Percentiles rank a stretch among this genome's conserved stretches.
phyloP scores from a whole-genome alignment of 2,329 filamentous ascomycete genomes.

The Delphinella strobiligena region DNA sequence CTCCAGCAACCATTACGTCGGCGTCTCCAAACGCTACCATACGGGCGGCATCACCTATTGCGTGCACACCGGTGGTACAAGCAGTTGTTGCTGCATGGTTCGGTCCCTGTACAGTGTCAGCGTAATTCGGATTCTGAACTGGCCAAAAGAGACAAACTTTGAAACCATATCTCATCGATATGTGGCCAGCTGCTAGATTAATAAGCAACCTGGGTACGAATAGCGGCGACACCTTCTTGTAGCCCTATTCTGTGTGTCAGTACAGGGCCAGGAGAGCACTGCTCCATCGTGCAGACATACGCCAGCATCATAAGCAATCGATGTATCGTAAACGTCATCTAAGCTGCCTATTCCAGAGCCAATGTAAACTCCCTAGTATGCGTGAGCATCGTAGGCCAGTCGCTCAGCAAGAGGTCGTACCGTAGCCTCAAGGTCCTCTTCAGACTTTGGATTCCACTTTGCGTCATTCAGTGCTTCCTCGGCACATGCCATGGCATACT shows the following conservation, averaged over 20 bases:
- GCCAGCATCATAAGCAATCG: constrained; percentile 59
- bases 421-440: constrained; percentile 59
- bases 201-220: constrained; percentile 90
- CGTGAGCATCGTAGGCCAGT: not conserved
- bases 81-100: constrained; percentile 90
- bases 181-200: constrained; percentile 87
- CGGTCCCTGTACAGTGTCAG: constrained; percentile 49
- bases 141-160: constrained; percentile 35
- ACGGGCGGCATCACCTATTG: constrained; percentile 84
- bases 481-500: constrained; percentile 79
- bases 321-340: constrained; percentile 78
- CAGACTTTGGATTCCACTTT: constrained; percentile 53
- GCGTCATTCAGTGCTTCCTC: constrained; percentile 80
- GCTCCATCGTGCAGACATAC: constrained; percentile 36
- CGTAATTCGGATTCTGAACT: not conserved
- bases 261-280: not conserved
- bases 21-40: constrained; percentile 88
- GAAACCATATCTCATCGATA: constrained; percentile 86
- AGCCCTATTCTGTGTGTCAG: constrained; percentile 47
- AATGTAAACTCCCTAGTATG: constrained; percentile 63
- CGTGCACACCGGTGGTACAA: constrained; percentile 91
- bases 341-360: constrained; percentile 94
- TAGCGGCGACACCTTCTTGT: constrained; percentile 81
- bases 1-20: constrained; percentile 91
- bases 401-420: constrained; percentile 25